Percentiles rank a stretch among this genome's conserved stretches.
Evolutionary conservation across 306 rosid genomes (phyloP).

Genomic region (Prunus salicina): DNA sequence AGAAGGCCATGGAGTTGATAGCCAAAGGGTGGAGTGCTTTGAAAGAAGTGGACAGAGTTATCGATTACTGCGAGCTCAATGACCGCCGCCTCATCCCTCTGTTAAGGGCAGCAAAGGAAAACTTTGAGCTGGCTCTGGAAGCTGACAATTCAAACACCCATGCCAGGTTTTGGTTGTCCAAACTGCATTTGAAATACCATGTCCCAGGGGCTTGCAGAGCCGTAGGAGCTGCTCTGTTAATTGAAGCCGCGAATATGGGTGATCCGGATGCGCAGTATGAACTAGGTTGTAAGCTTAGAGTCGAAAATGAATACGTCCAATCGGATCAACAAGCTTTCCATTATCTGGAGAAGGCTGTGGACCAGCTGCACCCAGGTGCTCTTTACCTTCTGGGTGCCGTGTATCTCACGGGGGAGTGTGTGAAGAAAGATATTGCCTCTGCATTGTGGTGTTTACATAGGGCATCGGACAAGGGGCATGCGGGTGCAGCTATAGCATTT

Average conservation of each 20-base stretch:
- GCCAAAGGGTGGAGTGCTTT: constrained; percentile 89
- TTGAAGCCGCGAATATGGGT: constrained; percentile 97
- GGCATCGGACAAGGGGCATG: constrained; percentile 93
- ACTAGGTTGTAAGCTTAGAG: constrained; percentile 75
- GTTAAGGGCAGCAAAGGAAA: constrained; percentile 84
- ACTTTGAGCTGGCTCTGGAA: constrained; percentile 90
- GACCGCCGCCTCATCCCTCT: constrained; percentile 80
- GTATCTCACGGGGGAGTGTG: constrained; percentile 86
- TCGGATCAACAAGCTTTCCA: constrained; percentile 90
- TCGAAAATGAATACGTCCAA: constrained; percentile 76
- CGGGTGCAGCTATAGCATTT: constrained; percentile 88
- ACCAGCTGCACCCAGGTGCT: constrained; percentile 95
- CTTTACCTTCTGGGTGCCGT: constrained; percentile 90
- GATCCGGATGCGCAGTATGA: constrained; percentile 86
- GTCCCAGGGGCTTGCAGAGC: constrained; percentile 80
- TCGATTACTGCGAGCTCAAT: constrained; percentile 72
- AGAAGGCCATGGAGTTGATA: constrained; percentile 75
- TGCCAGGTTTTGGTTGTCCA: constrained; percentile 85
- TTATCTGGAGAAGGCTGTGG: constrained; percentile 91
- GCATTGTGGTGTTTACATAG: constrained; percentile 91
- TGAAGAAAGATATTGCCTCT: constrained; percentile 68
- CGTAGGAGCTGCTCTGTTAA: constrained; percentile 75
- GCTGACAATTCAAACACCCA: constrained; percentile 77
- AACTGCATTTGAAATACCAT: constrained; percentile 87
- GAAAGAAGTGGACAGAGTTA: constrained; percentile 88